Conservation (phyloP, 1,284 basidiomycete genomes). For the Hymenochaete sp. region DNA sequence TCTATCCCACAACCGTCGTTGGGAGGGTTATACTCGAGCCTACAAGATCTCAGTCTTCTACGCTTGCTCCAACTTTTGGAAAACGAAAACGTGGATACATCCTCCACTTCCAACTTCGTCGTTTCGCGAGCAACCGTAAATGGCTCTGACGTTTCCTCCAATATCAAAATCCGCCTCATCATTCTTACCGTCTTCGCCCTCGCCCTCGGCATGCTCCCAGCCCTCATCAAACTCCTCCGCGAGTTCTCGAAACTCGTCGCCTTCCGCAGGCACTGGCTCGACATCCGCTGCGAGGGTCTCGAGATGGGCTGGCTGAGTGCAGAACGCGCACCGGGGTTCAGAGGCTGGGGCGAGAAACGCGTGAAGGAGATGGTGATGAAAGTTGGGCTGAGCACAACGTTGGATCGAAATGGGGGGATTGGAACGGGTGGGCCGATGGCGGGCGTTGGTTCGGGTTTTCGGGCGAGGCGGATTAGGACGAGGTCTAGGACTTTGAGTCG, state of each 20-base stretch:
- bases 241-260: constrained; percentile 51
- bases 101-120: constrained; percentile 28
- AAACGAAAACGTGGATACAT: constrained; percentile 27
- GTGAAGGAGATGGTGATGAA: constrained; percentile 61
- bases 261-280: constrained; percentile 51
- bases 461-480: no score
- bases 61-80: constrained; percentile 60
- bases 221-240: constrained; percentile 53
- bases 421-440: constrained; percentile 13
- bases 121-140: constrained; percentile 29
- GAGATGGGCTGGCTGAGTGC: constrained; percentile 71
- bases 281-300: constrained; percentile 52
- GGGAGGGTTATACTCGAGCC: constrained; percentile 53
- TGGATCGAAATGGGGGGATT: constrained; percentile 29
- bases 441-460: constrained; percentile 15
- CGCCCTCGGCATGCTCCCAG: constrained; percentile 52
- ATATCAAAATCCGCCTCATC: constrained; percentile 53
- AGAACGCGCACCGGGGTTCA: constrained; percentile 47
- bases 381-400: constrained; percentile 49
- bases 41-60: constrained; percentile 68
- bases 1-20: constrained; percentile 38
- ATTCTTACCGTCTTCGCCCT: constrained; percentile 54
- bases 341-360: constrained; percentile 62
- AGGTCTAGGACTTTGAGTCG: constrained; percentile 11
- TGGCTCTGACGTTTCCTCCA: constrained; percentile 34